A percentile compares a stretch with the other conserved stretches of the same genome.
These are phyloP conservation scores for Xylaria acuta DNA, from an alignment of 495 filamentous ascomycete genomes.

Conservation along the genomic window DNA sequence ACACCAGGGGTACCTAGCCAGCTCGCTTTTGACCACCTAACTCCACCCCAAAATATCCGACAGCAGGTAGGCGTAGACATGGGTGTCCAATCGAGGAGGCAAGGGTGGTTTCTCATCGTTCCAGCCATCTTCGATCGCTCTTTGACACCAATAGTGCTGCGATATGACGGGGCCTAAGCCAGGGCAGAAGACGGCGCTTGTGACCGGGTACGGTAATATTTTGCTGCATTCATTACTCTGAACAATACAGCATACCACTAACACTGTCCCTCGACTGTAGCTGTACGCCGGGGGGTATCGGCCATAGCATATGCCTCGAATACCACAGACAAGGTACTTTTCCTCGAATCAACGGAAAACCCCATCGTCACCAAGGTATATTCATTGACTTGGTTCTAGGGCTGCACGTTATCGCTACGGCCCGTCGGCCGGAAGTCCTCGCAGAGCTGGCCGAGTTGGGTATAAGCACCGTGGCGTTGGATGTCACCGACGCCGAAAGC, in stretches of 20 bases:
- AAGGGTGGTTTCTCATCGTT: not conserved
- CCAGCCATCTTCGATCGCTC: not conserved
- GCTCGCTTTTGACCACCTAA: too few relatives aligned
- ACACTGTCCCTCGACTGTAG: conserved; percentile 35
- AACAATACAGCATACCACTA: not conserved
- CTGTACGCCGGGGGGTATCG: conserved; percentile 61
- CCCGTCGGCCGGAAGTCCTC: conserved; percentile 54
- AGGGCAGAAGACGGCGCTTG: conserved; percentile 57
- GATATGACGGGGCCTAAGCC: conserved; percentile 32
- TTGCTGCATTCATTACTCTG: not conserved
- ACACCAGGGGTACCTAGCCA: too few relatives aligned
- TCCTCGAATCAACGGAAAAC: too few relatives aligned
- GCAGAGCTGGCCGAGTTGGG: conserved; percentile 51
- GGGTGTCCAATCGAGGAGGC: not conserved
- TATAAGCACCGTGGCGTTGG: conserved; percentile 54
- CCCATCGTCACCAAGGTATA: not conserved
- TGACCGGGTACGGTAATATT: conserved; percentile 52
- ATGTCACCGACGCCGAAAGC: conserved; percentile 58
- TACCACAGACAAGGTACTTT: conserved; percentile 55
- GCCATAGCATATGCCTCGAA: conserved; percentile 55
- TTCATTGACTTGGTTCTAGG: conserved; percentile 38
- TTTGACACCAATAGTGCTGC: not conserved
- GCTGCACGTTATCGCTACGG: conserved; percentile 62
- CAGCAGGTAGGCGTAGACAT: too few relatives aligned
- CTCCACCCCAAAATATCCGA: too few relatives aligned